Percentiles rank a stretch among this genome's conserved stretches.
These are phyloP conservation scores for Neospora caninum DNA, from an alignment of 169 alveolate species.

Conservation along the genomic window DNA sequence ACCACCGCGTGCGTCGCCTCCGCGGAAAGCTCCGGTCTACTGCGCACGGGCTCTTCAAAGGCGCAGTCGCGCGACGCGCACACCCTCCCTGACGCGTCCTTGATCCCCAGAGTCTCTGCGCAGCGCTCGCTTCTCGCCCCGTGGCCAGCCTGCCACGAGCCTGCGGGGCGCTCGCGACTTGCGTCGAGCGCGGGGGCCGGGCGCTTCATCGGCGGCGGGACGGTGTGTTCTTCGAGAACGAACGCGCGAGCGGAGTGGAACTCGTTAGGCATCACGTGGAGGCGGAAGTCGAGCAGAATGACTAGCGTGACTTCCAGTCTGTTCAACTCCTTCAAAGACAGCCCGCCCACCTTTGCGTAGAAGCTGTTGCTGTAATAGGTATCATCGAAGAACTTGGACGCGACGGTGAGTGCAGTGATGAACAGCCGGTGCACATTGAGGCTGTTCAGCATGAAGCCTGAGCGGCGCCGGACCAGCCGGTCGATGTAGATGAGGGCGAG, in stretches of 20 bases:
- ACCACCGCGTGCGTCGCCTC: too few species aligned
- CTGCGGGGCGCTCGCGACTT: background rate
- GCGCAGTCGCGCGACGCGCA: too few species aligned
- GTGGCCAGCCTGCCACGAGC: too few species aligned
- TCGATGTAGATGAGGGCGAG: constrained; percentile 21
- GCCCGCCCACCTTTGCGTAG: constrained; percentile 82
- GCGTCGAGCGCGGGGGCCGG: background rate
- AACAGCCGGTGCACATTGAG: constrained; percentile 79
- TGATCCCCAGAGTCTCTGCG: too few species aligned
- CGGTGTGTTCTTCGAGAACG: background rate
- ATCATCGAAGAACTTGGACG: constrained; percentile 83
- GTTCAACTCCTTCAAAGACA: constrained; percentile 78
- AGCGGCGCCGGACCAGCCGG: background rate
- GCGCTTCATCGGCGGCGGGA: background rate
- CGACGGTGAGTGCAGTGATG: constrained; percentile 77
- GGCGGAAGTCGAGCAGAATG: constrained; percentile 74
- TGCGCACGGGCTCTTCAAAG: too few species aligned
- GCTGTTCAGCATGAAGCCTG: constrained; percentile 63
- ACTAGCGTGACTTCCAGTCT: constrained; percentile 78
- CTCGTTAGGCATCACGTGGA: constrained; percentile 75
- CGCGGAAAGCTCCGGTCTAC: too few species aligned
- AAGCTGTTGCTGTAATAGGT: constrained; percentile 76
- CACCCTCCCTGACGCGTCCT: too few species aligned
- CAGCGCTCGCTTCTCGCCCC: too few species aligned
- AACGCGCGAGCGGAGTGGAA: constrained; percentile 32